These are phyloP conservation scores for Stentor coeruleus DNA, from an alignment of 73 alveolate genomes.

Conservation along the genomic window DNA sequence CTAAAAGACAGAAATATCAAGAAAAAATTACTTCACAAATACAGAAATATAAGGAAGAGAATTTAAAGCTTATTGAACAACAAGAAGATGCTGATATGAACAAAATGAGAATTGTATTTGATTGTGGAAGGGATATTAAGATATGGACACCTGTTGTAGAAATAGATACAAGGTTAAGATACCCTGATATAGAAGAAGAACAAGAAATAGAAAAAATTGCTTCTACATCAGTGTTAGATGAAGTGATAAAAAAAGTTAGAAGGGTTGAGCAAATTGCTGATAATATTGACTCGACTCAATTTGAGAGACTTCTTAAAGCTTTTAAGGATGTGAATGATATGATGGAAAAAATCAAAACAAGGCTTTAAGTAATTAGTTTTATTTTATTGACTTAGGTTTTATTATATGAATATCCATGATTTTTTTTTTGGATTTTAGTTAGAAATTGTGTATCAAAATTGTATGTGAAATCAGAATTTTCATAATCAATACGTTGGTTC, in stretches of 20 bases:
- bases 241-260: not conserved
- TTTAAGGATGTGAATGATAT: not conserved
- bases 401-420: too few relatives aligned
- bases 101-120: not conserved
- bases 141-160: not conserved
- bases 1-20: not conserved
- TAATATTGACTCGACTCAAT: slow-evolving; percentile 6
- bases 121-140: not conserved
- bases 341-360: slow-evolving; percentile 1
- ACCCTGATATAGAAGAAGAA: slow-evolving; percentile 3
- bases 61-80: not conserved
- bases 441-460: too few relatives aligned
- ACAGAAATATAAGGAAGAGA: not conserved
- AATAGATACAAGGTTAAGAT: not conserved
- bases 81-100: not conserved
- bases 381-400: too few relatives aligned
- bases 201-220: not conserved
- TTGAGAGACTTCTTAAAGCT: not conserved
- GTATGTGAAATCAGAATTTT: too few relatives aligned
- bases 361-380: not conserved
- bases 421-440: too few relatives aligned
- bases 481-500: too few relatives aligned
- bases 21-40: not conserved
- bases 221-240: not conserved
- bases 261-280: slow-evolving; percentile 26